These are phyloP conservation scores for Rhizopogon vinicolor DNA, from an alignment of 768 basidiomycete genomes.

Conservation along the genomic window DNA sequence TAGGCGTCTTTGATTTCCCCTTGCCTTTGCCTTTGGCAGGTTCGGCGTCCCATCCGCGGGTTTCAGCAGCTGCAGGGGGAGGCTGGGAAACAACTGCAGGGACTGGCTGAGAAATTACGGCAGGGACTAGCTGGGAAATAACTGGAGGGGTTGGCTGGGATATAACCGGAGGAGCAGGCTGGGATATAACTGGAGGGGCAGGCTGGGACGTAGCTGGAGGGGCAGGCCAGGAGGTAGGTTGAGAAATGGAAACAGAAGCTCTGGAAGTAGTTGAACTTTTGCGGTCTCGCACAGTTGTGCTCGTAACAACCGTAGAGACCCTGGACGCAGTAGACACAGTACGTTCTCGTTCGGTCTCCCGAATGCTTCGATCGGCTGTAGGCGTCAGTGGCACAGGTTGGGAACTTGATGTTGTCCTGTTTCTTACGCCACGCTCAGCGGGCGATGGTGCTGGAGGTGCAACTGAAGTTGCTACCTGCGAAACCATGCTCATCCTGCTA, in stretches of 20 bases:
- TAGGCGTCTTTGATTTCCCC: conserved; percentile 7
- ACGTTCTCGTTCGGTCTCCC: conserved; percentile 21
- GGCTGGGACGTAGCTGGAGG: not conserved
- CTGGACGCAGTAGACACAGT: conserved; percentile 22
- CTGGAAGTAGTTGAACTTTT: conserved; percentile 19
- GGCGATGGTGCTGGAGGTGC: conserved; percentile 9
- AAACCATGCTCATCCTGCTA: conserved; percentile 17
- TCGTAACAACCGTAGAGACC: conserved; percentile 14
- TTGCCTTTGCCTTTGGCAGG: conserved; percentile 20
- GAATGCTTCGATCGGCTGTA: conserved; percentile 10
- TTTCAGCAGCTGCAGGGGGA: not conserved
- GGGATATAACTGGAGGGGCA: not conserved
- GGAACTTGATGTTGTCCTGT: not conserved
- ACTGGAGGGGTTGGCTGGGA: not conserved
- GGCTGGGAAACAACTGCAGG: conserved; percentile 13
- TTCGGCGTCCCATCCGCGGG: conserved; percentile 10
- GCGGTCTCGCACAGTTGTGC: conserved; percentile 20
- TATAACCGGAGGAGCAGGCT: not conserved
- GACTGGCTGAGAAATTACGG: not conserved
- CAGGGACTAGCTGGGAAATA: conserved; percentile 12
- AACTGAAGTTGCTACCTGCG: conserved; percentile 8
- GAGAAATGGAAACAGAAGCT: conserved; percentile 37
- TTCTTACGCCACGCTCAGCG: not conserved
- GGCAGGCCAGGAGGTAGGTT: conserved; percentile 13
- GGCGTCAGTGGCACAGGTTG: conserved; percentile 1